Base-by-base conservation (phyloP, 2,329 filamentous ascomycete species). In the Plenodomus lindquistii region DNA sequence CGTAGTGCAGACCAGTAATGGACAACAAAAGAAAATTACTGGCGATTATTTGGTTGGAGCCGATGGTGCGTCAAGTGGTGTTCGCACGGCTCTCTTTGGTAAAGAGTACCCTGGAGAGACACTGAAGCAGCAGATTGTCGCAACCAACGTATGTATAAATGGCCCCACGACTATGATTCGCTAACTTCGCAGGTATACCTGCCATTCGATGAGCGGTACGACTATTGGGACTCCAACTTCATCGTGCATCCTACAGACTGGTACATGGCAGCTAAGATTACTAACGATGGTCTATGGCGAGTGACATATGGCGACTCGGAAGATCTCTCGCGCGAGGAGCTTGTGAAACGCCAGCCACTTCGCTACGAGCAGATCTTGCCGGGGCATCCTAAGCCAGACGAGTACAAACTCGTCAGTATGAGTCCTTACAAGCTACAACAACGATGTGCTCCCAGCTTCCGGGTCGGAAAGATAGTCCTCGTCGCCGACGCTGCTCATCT, bases 361-460 rank as follows among this genome's bases (percentile, higher is more conserved):
- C 84, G 82, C 49, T 87, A 81, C 60, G 75, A 80, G 50, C 65
- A 75, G 21, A 83, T 87, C 52, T 74, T 86, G 0, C 83, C 83
- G 0, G 83, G 83, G 0, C 74, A 82, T 46, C 84, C 83, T 0
- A 80, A 82, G 51, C 82, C 83, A 0, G 72, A 68, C 22, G 75
- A 84, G 37, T 86, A 86, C 70, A 76, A 78, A 11, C 64, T 85
- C 18, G 68, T 80, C 42, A 83, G 77, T 64, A 78, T 84, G 60
- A 81, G 78, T 34, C 83, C 83, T 0, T 86, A 86, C 66, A 79
- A 76, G 50, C 78, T 85, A 65, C 83, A 86, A 57, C 83, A 86
- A 63, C 76, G 83, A 6, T 82, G 82, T 51, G 82, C 82, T 3
- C 73, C 77, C 2, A 75, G 72, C 9, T 83, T 85, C 65, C 76